A percentile compares a stretch with the other conserved stretches of the same genome.
phyloP scores from a whole-genome alignment of 352 stramenopile genomes.

The Globisporangium canariense region DNA sequence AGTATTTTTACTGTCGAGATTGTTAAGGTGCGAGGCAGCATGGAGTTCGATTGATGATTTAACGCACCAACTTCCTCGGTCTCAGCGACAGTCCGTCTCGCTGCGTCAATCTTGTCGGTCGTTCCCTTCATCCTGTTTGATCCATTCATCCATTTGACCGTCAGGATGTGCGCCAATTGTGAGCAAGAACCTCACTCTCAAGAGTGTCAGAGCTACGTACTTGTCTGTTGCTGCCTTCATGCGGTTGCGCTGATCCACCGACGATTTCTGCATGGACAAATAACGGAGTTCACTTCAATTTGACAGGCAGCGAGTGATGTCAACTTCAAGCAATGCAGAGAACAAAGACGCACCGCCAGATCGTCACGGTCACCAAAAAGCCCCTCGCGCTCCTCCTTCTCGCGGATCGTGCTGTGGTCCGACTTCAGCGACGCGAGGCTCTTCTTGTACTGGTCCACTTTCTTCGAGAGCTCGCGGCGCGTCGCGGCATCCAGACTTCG shows the following conservation, averaged over 20 bases:
- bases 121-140: slow-evolving; percentile 77
- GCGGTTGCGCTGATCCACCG: slow-evolving; percentile 61
- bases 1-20: too few species aligned
- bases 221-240: slow-evolving; percentile 84
- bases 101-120: slow-evolving; percentile 73
- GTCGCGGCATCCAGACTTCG: slow-evolving; percentile 76
- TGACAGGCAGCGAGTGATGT: too few species aligned
- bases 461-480: slow-evolving; percentile 84
- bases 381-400: slow-evolving; percentile 80
- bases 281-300: not conserved
- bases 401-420: slow-evolving; percentile 78
- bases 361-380: slow-evolving; percentile 79
- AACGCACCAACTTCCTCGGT: slow-evolving; percentile 83
- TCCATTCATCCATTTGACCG: not conserved
- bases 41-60: not conserved
- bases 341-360: slow-evolving; percentile 33
- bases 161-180: too few species aligned
- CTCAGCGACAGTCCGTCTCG: slow-evolving; percentile 76
- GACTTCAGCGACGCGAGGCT: slow-evolving; percentile 76
- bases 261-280: slow-evolving; percentile 38
- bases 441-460: slow-evolving; percentile 89
- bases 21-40: not conserved
- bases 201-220: slow-evolving; percentile 26
- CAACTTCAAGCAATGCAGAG: not conserved
- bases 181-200: too few species aligned